Evolutionary conservation across 768 basidiomycete species (phyloP).

Genomic region (Tremella fuciformis): DNA sequence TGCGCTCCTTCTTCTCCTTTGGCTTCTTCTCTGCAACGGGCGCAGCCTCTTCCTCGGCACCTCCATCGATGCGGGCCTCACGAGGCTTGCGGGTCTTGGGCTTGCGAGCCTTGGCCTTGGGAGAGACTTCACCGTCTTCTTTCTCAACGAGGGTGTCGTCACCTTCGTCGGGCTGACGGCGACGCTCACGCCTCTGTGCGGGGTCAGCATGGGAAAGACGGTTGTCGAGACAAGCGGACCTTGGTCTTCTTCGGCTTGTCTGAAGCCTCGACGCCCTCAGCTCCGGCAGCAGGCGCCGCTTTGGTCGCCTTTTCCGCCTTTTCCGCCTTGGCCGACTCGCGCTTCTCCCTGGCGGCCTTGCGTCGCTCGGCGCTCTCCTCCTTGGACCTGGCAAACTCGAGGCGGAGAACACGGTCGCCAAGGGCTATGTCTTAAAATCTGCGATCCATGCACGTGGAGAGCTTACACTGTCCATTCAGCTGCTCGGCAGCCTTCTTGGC

Average conservation of each 20-base stretch:
- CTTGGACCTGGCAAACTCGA: conserved; percentile 36
- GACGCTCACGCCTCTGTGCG: conserved; percentile 21
- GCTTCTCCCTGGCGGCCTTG: conserved; percentile 33
- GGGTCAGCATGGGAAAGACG: neutral
- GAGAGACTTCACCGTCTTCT: conserved; percentile 20
- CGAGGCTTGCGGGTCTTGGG: conserved; percentile 25
- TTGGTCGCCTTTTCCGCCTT: conserved; percentile 17
- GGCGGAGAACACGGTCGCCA: conserved; percentile 51
- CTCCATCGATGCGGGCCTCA: conserved; percentile 47
- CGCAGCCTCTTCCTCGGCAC: conserved; percentile 7
- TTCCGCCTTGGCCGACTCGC: conserved; percentile 30
- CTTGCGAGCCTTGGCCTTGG: conserved; percentile 28
- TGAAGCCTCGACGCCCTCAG: conserved; percentile 20
- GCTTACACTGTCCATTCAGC: conserved; percentile 45
- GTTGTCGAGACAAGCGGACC: conserved; percentile 12
- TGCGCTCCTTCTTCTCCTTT: conserved; percentile 35
- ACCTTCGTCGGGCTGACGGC: conserved; percentile 47
- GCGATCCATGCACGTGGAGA: neutral
- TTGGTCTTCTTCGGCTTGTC: conserved; percentile 42
- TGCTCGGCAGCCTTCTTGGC: conserved; percentile 47
- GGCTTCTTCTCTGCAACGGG: conserved; percentile 19
- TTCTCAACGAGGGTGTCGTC: conserved; percentile 28
- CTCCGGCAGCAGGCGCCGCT: conserved; percentile 19
- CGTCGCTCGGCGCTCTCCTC: conserved; percentile 41
- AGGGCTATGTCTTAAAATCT: conserved; percentile 31